These are phyloP conservation scores for Botrytis squamosa DNA, from an alignment of 2,329 filamentous ascomycete species.

Conservation along the genomic window DNA sequence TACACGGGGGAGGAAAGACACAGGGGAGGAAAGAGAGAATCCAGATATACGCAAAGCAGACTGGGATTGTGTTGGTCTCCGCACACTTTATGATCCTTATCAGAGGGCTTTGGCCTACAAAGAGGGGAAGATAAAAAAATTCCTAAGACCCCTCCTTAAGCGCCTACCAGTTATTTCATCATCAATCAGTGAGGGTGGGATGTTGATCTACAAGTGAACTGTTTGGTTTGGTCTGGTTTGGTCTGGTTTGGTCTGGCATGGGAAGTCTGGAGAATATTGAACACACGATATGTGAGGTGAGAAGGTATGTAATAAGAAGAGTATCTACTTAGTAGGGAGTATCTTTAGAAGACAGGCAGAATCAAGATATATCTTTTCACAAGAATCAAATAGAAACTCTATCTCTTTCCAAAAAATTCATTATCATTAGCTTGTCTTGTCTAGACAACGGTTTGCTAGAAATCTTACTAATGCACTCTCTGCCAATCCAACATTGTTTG, in stretches of 20 bases:
- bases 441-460: not conserved
- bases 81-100: slow-evolving; percentile 2
- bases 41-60: not conserved
- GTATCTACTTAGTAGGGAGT: no score
- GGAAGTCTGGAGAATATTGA: not conserved
- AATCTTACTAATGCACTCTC: not conserved
- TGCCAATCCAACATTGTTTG: not conserved
- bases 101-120: slow-evolving; percentile 11
- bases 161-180: not conserved
- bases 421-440: not conserved
- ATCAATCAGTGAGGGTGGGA: not conserved
- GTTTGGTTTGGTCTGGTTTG: not conserved
- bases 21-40: not conserved
- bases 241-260: not conserved
- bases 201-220: not conserved
- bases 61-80: slow-evolving; percentile 12
- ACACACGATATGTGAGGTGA: not conserved
- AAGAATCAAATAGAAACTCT: not conserved
- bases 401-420: not conserved
- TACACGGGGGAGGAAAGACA: not conserved
- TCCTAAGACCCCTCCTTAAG: slow-evolving; percentile 6
- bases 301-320: not conserved
- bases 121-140: slow-evolving; percentile 9
- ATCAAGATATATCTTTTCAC: not conserved
- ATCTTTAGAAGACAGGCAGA: not conserved